Conservation (phyloP, 2,329 filamentous ascomycete genomes). For the Aspergillus cejpii region DNA sequence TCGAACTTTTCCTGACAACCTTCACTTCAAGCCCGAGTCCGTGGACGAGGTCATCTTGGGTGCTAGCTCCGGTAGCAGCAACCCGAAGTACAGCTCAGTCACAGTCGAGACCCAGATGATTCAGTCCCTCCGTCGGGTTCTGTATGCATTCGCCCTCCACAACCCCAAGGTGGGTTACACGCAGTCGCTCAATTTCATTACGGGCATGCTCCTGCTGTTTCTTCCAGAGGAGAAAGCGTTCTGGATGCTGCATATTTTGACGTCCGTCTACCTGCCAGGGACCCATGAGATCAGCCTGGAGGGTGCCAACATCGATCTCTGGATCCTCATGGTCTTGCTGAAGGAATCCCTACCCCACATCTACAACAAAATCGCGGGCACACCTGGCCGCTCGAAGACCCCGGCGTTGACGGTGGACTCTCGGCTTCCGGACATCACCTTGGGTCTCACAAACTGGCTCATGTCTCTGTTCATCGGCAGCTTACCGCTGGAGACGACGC, state of each 20-base stretch:
- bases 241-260: constrained; percentile 89
- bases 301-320: constrained; percentile 87
- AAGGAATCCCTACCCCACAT: constrained; percentile 74
- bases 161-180: constrained; percentile 92
- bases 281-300: constrained; percentile 88
- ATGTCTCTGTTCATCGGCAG: constrained; percentile 96
- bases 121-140: constrained; percentile 70
- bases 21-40: constrained; percentile 69
- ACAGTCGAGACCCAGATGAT: constrained; percentile 69
- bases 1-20: constrained; percentile 89
- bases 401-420: constrained; percentile 39
- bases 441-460: constrained; percentile 94
- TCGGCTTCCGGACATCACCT: constrained; percentile 76
- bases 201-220: constrained; percentile 81
- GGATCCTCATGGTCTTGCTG: constrained; percentile 82
- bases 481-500: constrained; percentile 80
- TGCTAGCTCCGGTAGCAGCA: constrained; percentile 31
- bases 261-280: constrained; percentile 76
- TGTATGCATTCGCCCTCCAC: constrained; percentile 84
- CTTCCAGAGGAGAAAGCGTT: constrained; percentile 88
- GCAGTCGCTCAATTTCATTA: constrained; percentile 91
- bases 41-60: constrained; percentile 14
- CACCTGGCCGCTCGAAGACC: constrained; percentile 37
- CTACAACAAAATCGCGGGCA: constrained; percentile 82
- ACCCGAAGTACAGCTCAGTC: constrained; percentile 29